Percentiles rank a stretch among this genome's conserved stretches.
These are phyloP conservation scores for Phialophora verrucosa DNA, from an alignment of 2,329 filamentous ascomycete species.

Conservation along the genomic window DNA sequence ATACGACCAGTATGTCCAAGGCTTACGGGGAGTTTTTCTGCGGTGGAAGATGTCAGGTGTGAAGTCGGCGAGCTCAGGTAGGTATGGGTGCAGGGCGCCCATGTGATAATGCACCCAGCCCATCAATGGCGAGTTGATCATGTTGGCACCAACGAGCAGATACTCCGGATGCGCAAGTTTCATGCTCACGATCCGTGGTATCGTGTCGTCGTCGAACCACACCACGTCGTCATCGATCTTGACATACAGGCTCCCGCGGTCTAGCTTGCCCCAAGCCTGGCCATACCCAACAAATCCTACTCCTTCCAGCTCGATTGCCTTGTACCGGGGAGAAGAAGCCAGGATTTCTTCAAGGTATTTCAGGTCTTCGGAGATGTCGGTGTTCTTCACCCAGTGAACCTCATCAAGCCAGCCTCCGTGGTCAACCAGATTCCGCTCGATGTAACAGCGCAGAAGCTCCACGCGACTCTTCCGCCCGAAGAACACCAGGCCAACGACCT, in stretches of 20 bases:
- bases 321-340: conserved; percentile 47
- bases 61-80: conserved; percentile 51
- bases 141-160: conserved; percentile 61
- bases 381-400: conserved; percentile 54
- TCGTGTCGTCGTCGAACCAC: conserved; percentile 53
- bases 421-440: conserved; percentile 53
- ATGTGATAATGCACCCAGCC: conserved; percentile 62
- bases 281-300: conserved; percentile 45
- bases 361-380: conserved; percentile 49
- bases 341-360: conserved; percentile 50
- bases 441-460: conserved; percentile 56
- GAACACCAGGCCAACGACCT: conserved; percentile 55
- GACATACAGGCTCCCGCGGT: conserved; percentile 50
- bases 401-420: conserved; percentile 55
- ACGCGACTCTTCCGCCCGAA: conserved; percentile 54
- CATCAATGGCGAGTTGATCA: conserved; percentile 63
- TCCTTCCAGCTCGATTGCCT: conserved; percentile 45
- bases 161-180: conserved; percentile 59
- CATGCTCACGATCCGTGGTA: conserved; percentile 61
- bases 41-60: conserved; percentile 17
- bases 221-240: conserved; percentile 55
- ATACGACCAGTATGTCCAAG: conserved; percentile 46
- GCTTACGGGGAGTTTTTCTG: conserved; percentile 29
- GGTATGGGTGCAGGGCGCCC: conserved; percentile 59
- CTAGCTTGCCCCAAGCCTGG: conserved; percentile 40